Conservation (phyloP, 768 basidiomycete genomes). For the Phylloporus scabripes region DNA sequence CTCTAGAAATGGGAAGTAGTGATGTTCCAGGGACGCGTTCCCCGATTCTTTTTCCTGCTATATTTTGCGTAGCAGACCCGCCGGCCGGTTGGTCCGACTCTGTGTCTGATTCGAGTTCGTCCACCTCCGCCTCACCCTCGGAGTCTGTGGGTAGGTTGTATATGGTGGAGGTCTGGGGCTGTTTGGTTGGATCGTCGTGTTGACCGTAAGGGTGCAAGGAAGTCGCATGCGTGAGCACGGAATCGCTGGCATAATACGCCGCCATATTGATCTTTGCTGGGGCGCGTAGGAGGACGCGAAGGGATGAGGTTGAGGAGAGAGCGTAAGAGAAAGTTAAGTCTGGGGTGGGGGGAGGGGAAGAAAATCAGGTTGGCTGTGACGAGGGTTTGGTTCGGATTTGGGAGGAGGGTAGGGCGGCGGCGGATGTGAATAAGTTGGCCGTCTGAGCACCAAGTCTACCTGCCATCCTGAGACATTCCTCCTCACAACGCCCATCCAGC, state of each 20-base stretch:
- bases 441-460: constrained; percentile 10
- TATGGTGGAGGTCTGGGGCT: constrained; percentile 22
- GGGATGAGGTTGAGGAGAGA: constrained; percentile 1
- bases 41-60: constrained; percentile 25
- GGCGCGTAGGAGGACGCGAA: constrained; percentile 11
- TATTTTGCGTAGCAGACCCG: constrained; percentile 25
- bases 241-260: constrained; percentile 27
- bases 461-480: constrained; percentile 20
- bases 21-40: constrained; percentile 60
- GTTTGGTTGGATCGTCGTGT: constrained; percentile 22
- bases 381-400: constrained; percentile 12
- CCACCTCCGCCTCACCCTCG: constrained; percentile 30
- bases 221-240: constrained; percentile 28
- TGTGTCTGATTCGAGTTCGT: constrained; percentile 32
- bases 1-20: constrained; percentile 55
- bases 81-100: constrained; percentile 26
- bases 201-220: constrained; percentile 29
- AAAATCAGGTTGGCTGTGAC: constrained; percentile 11
- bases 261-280: constrained; percentile 23
- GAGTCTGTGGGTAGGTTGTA: constrained; percentile 33
- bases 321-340: constrained; percentile 1
- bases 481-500: constrained; percentile 1
- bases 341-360: constrained; percentile 2
- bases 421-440: constrained; percentile 21
- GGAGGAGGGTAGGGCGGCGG: constrained; percentile 24